Percentiles rank a stretch among this genome's conserved stretches.
Evolutionary conservation across 2,329 filamentous ascomycete species (phyloP).

Genomic region (Tetracladium maxilliforme): DNA sequence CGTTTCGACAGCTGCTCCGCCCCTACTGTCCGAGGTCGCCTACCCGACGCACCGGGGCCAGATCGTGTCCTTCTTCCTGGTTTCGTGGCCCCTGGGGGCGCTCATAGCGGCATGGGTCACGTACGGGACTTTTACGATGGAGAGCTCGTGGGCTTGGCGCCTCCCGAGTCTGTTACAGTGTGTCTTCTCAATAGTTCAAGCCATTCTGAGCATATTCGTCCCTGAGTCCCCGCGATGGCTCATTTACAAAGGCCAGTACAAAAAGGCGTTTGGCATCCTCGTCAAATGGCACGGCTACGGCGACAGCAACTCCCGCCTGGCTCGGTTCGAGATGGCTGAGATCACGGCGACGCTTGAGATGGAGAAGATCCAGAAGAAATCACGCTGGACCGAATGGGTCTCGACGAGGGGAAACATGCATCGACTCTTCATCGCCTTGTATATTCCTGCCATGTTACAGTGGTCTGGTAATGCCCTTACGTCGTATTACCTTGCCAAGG

Average conservation of each 20-base stretch:
- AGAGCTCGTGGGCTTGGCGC: conserved; percentile 20
- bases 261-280: conserved; percentile 6
- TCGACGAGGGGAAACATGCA: conserved; percentile 18
- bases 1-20: conserved; percentile 6
- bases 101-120: conserved; percentile 22
- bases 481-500: conserved; percentile 17
- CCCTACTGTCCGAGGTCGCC: conserved; percentile 5
- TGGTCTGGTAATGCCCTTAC: conserved; percentile 24
- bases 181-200: conserved; percentile 27
- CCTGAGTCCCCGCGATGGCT: conserved; percentile 11
- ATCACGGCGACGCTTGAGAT: conserved; percentile 13
- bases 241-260: conserved; percentile 14
- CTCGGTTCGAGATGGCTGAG: conserved; percentile 13
- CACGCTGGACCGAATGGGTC: conserved; percentile 12
- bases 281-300: conserved; percentile 27
- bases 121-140: conserved; percentile 19
- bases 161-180: conserved; percentile 26
- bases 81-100: conserved; percentile 18
- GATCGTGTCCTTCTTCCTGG: conserved; percentile 3
- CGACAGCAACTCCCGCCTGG: conserved; percentile 12
- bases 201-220: conserved; percentile 10
- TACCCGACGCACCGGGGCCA: conserved; percentile 5
- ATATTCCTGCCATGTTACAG: conserved; percentile 19
- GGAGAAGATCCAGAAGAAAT: conserved; percentile 11
- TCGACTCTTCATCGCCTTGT: conserved; percentile 19